Evolutionary conservation across 169 alveolate species (phyloP), one percentile per base, ranked within the genome.

Genomic region (Plasmodium fragile): DNA sequence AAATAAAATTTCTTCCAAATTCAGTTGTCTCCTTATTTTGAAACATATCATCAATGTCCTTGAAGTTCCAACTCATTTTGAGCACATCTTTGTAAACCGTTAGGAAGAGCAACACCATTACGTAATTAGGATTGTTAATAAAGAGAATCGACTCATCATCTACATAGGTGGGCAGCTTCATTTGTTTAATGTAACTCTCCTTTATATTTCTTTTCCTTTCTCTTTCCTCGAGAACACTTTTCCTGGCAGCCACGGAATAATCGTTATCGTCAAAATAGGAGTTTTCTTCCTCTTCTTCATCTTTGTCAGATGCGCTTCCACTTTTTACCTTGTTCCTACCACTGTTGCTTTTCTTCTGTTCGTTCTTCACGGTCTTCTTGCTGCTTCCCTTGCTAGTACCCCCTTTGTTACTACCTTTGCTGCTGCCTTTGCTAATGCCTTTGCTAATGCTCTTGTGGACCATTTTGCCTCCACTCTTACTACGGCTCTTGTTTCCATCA

Each of bases 1-100:
- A 73, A 10, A 91, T 71, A 32, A 91, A 91, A 34, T 80, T 91
- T 8, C 92, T 41, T 18, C 94, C 91, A 79, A 91, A 91, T 34
- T 91, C 94, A 0, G 94, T 91, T 2, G 91, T 79, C 53, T 91
- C 94, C n/a, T 91, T 91, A 28, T 80, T 79, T 41, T 91, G 94
- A 70, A 91, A 81, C 94, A 91, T 91, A 0, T 91, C 94, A 69
- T 91, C 91, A 3, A 91, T 71, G 75, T 91, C 94, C 34, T 91
- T 91, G 73, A 91, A 91, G 49, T 81, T 91, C 94, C 94, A 91
- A 13, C 39, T 53, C 73, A 91, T 73, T 39, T 91, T 91, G 25
- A 91, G n/a, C 5, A 91, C 84, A 79, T 91, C 92, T 81, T 91
- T 91, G 53, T 69, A 91, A 0, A 91, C 65, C 1, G 92, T 91